Evolutionary conservation across 2,329 filamentous ascomycete genomes (phyloP), one percentile per base, ranked within the genome.

Genomic region (Stagonosporopsis vannaccii): DNA sequence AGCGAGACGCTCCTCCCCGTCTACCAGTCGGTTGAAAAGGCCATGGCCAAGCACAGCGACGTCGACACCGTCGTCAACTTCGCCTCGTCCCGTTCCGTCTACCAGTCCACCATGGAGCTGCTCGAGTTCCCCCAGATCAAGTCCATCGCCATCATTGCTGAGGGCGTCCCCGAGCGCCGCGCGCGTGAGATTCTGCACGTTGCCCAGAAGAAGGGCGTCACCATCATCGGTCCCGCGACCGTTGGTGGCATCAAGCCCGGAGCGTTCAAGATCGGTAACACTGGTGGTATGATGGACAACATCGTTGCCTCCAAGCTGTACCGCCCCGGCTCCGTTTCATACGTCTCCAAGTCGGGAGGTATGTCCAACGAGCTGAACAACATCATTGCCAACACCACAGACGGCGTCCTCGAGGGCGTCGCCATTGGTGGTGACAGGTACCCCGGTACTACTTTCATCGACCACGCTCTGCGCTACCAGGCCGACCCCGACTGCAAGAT

Each of bases 331-430:
- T 98, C 95, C 70, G 93, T 99, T 68, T 95, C 92, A 72, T 99
- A 99, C 81, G 95, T 99, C 80, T 98, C 94, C 86, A 99, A 99
- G 87, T 99, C 95, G 57, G 95, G 95, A 77, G 95, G 95, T 83
- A 99, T 99, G 95, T 98, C 95, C 81, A 99, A 99, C 86, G 95
- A 99, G 85, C 84, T 99, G 75, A 99, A 99, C 90, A 99, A 99
- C 88, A 98, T 99, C 80, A 90, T 99, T 75, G 87, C 93, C 56
- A 90, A 97, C 79, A 96, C 86, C 80, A 97, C 95, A 72, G 92
- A 99, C 78, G 95, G 95, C 86, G 95, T 99, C 54, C 94, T 96
- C 80, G 95, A 99, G 86, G 95, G 95, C 88, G 90, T 99, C 74
- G 95, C 95, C 78, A 99, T 99, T 81, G 95, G 95, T 82, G 95